Base-by-base conservation (phyloP, 2,329 filamentous ascomycete genomes). In the Xylaria polymorpha region DNA sequence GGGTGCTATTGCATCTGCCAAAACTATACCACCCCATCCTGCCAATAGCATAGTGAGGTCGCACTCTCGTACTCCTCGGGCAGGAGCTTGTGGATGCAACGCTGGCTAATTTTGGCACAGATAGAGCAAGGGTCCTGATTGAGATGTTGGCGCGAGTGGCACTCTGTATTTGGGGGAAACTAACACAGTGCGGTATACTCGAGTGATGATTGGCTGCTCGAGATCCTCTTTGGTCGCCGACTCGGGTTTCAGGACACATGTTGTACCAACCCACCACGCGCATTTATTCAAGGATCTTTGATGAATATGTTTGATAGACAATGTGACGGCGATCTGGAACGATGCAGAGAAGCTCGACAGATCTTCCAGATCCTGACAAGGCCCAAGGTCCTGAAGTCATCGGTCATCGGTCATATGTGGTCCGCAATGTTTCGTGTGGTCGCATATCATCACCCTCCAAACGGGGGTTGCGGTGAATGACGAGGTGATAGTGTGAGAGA, bases 251-350 rank as follows among this genome's bases (percentile, higher is more conserved):
- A 72, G 66, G 48, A 56, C 64, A 62, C 61, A 66, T 55, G 66
- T 43, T 29, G 69, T 71, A 48, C 59, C 66, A 64, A 69, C 60
- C 68, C 46, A 63, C 51, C 68, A 68, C 61, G 56, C 66, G 53
- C 48, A 51, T 60, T 51, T 46, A 35, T 56, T 35, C 67, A 43
- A 25, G 63, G 61, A 56, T 64, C 53, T 51, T 41, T 56, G n/a
- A 60, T 61, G 61, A 60, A 56, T 46, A 55, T 69, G 64, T 46
- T 66, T 66, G 65, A 68, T 64, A 60, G 60, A 41, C 59, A 66
- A 66, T 71, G 68, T 67, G 65, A 71, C 61, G 70, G 70, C 63
- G 70, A 72, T 72, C 70, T 72, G 68, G 70, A 72, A 72, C 58
- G 50, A 72, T 71, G 68, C 70, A 72, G 20, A 71, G 68, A 72